Evolutionary conservation across 2,329 filamentous ascomycete genomes (phyloP), one percentile per base, ranked within the genome.

Genomic region (Lojkania enalia): DNA sequence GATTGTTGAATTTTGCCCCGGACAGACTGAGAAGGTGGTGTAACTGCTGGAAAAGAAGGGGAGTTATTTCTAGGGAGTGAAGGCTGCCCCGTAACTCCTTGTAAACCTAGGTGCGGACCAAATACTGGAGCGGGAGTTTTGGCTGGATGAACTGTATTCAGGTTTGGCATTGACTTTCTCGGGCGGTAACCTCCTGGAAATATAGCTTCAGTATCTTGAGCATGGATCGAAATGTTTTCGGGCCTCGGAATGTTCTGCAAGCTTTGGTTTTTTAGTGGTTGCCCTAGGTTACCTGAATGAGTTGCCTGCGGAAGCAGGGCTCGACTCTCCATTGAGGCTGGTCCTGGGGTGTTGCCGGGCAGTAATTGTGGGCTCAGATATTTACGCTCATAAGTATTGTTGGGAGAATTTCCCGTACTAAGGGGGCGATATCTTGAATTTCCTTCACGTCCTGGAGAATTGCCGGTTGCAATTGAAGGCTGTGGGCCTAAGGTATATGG

Each of bases 361-460:
- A 25, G 31, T 14, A 39, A 18, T 23, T 42, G 37, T 4, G 43
- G 36, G 19, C 42, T 54, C 9, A 20, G 21, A 16, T 49, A 49
- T 11, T 40, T 23, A 39, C 16, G 41, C 11, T 14, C 36, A 19
- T 38, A 40, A 35, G 48, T 44, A 5, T 25, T 47, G 9, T 49
- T 47, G 4, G 45, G 47, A 9, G 32, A 37, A 25, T 27, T 27
- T 7, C 23, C 23, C n/a, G 23, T n/a, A 27, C 51, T 55, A 9
- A 39, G 44, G 1, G 45, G 29, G 6, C 49, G 50, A 32, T 58
- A 57, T 46, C 54, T 52, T 19, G 54, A 54, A 2, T 43, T 52
- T 13, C 46, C 38, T 19, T 44, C 40, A 27, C 44, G 44, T 29
- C 33, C 19, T 21, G 45, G 41, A 19, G 21, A 25, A 6, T 31